Evolutionary conservation across 768 basidiomycete species (phyloP).

Genomic region (Leccinum ochraceum): DNA sequence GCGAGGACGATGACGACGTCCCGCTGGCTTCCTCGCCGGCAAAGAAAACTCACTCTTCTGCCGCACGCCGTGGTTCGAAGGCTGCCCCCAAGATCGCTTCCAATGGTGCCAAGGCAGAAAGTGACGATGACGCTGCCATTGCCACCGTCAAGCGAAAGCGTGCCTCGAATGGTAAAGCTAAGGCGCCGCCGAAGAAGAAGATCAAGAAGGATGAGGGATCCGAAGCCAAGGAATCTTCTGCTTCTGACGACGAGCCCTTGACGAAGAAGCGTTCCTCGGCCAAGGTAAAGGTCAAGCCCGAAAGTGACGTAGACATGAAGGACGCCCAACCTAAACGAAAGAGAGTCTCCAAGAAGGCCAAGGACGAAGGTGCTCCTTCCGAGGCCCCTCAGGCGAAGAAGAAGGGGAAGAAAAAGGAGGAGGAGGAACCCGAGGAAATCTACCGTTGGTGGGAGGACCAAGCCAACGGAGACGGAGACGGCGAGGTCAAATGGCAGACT

Average conservation of each 20-base stretch:
- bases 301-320: conserved; percentile 49
- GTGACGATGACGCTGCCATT: conserved; percentile 44
- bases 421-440: conserved; percentile 64
- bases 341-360: conserved; percentile 53
- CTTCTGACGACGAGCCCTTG: conserved; percentile 39
- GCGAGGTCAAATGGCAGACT: conserved; percentile 89
- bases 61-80: conserved; percentile 42
- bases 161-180: conserved; percentile 45
- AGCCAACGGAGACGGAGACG: conserved; percentile 76
- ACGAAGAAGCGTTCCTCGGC: conserved; percentile 24
- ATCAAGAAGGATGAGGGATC: conserved; percentile 52
- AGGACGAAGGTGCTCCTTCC: conserved; percentile 46
- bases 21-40: conserved; percentile 74
- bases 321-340: conserved; percentile 45
- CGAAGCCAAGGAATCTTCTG: conserved; percentile 19
- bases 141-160: conserved; percentile 47
- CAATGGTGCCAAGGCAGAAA: conserved; percentile 41
- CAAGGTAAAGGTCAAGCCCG: conserved; percentile 45
- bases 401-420: conserved; percentile 58
- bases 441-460: conserved; percentile 89
- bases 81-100: conserved; percentile 34
- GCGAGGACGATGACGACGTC: conserved; percentile 66
- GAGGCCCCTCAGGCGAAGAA: conserved; percentile 50
- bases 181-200: conserved; percentile 66
- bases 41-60: conserved; percentile 45